Base-by-base conservation (phyloP, 139 green algal species). In the Monoraphidium neglectum region DNA sequence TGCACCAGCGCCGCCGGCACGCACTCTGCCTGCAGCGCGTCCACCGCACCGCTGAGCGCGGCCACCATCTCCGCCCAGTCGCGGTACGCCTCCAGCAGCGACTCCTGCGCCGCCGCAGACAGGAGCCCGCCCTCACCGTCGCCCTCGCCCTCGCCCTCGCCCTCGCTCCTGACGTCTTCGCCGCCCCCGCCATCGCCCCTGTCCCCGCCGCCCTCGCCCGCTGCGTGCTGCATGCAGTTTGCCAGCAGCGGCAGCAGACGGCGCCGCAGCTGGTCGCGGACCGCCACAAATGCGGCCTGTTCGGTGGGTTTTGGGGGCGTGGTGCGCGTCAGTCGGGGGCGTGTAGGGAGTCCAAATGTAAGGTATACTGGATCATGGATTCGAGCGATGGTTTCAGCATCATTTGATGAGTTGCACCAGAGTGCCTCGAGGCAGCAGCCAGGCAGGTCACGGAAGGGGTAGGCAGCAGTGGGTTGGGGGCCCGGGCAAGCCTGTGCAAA, bases 1-100 rank as follows among this genome's bases (percentile, higher is more conserved):
- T 79, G 78, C 37, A 75, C 74, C 35, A 90, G 43, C 56, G 81
- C 78, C 38, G 74, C 74, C 5, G 81, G 83, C 76, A 91, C 81
- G 30, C 82, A 63, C 16, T 70, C 67, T n/a, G 38, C 68, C 28
- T 72, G 61, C 69, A 90, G 77, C 49, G 78, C 56, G 46, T 68
- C 68, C 68, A 85, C 78, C 12, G 70, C 67, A 3, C 69, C 51
- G 30, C 77, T 65, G 70, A 91, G 68, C 60, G 83, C 68, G 4
- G 53, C 71, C 3, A 86, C 74, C 30, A 91, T 72, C 64, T 86
- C 82, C 59, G 36, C 72, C 85, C 85, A 90, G 1, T 32, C 36
- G 23, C 73, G 53, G 35, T 56, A 76, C 38, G 16, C 37, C 54
- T 40, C 21, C 35, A 76, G 70, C 70, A 21, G 24, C 3, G 53